phyloP scores from a whole-genome alignment of 495 filamentous ascomycete genomes.

The Penicillium cinerascens region DNA sequence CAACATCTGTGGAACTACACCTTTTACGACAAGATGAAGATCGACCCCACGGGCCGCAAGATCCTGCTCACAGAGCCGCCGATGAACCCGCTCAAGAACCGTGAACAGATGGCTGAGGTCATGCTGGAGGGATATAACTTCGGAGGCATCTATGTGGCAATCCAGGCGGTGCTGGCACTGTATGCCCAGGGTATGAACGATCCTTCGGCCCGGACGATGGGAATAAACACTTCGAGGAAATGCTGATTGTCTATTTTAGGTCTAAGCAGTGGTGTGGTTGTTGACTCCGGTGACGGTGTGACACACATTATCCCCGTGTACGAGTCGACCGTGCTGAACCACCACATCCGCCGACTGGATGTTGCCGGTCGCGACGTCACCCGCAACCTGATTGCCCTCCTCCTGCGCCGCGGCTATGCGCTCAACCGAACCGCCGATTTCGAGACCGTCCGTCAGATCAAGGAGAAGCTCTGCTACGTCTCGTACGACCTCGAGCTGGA shows the following conservation, averaged over 20 bases:
- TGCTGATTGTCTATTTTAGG: conserved; percentile 45
- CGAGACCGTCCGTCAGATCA: conserved; percentile 98
- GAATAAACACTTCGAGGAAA: neutral
- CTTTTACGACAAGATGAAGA: conserved; percentile 91
- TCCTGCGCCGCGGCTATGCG: conserved; percentile 92
- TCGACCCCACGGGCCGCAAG: conserved; percentile 89
- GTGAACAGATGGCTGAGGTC: conserved; percentile 95
- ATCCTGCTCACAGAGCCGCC: conserved; percentile 98
- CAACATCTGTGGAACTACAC: conserved; percentile 99
- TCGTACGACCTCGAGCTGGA: conserved; percentile 97
- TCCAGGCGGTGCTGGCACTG: conserved; percentile 94
- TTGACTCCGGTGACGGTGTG: conserved; percentile 96
- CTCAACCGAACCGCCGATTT: conserved; percentile 98
- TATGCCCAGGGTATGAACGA: conserved; percentile 80
- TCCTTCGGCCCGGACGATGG: neutral
- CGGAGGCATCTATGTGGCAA: conserved; percentile 96
- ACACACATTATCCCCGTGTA: conserved; percentile 98
- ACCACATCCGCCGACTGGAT: conserved; percentile 88
- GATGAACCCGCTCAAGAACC: conserved; percentile 94
- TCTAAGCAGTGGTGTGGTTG: conserved; percentile 92
- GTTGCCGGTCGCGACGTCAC: conserved; percentile 97
- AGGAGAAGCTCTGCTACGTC: conserved; percentile 99
- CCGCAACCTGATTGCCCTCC: conserved; percentile 90
- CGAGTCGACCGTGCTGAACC: conserved; percentile 94
- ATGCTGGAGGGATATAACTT: conserved; percentile 98